Evolutionary conservation across 148 eudicot species (phyloP).

Genomic region (Rhododendron williamsianum): DNA sequence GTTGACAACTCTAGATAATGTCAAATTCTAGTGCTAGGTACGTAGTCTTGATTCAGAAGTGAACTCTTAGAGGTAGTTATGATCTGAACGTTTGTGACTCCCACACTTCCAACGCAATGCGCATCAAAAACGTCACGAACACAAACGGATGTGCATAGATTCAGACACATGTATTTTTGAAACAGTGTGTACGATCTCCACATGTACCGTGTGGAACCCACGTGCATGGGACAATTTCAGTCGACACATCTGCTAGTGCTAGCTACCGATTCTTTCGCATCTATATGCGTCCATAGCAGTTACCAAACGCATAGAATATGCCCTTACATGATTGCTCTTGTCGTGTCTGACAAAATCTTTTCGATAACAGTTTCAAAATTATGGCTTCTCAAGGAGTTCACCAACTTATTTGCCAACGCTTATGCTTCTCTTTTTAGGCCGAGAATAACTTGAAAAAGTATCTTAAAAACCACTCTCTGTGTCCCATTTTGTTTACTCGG

Average conservation of each 20-base stretch:
- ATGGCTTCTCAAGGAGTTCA: neutral
- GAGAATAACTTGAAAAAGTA: neutral
- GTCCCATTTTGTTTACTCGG: no score
- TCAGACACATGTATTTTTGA: neutral
- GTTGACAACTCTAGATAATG: neutral
- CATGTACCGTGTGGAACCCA: neutral
- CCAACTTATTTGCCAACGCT: neutral
- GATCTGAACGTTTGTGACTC: neutral
- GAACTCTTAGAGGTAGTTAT: neutral
- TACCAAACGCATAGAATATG: neutral
- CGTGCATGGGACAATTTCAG: no score
- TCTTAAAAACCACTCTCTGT: neutral
- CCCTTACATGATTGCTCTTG: neutral
- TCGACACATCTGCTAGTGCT: no score
- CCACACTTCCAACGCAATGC: neutral
- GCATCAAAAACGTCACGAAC: neutral
- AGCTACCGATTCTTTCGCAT: no score
- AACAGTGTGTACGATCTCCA: neutral
- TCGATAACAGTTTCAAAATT: neutral
- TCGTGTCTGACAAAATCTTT: neutral
- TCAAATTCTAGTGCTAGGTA: neutral
- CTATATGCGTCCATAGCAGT: no score
- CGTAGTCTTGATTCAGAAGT: neutral
- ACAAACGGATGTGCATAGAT: neutral
- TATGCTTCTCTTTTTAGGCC: neutral